Evolutionary conservation across 75 land plant species (phyloP).

Genomic region (Selaginella tamariscina): DNA sequence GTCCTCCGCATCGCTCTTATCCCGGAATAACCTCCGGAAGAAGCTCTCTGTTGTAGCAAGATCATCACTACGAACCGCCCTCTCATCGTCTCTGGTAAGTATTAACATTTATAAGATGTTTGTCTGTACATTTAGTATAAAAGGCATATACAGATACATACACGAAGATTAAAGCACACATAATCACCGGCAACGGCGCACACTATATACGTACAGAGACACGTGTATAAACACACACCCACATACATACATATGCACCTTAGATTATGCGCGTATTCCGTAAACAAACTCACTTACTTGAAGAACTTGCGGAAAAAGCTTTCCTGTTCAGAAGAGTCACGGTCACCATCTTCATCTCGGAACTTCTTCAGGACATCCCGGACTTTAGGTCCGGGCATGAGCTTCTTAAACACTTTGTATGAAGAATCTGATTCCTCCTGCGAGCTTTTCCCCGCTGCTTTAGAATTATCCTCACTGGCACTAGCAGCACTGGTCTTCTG

Average conservation of each 20-base stretch:
- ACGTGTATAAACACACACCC: too few species aligned
- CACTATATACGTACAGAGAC: too few species aligned
- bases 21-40: constrained; percentile 54
- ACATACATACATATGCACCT: too few species aligned
- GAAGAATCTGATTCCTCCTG: constrained; percentile 57
- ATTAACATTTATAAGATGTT: too few species aligned
- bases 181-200: too few species aligned
- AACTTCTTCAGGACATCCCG: constrained; percentile 77
- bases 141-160: too few species aligned
- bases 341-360: constrained; percentile 23
- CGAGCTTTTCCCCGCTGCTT: constrained; percentile 26
- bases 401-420: constrained; percentile 63
- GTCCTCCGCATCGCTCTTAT: constrained; percentile 42
- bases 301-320: constrained; percentile 59
- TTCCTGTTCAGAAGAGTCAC: constrained; percentile 28
- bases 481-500: constrained; percentile 16
- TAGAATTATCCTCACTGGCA: constrained; percentile 26
- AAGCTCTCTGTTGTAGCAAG: constrained; percentile 51
- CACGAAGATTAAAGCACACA: too few species aligned
- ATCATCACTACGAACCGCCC: constrained; percentile 32
- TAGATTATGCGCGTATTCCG: too few species aligned
- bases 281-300: too few species aligned
- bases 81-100: constrained; percentile 51
- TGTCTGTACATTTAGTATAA: too few species aligned
- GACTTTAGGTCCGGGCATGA: constrained; percentile 81